Evolutionary conservation across 495 filamentous ascomycete species (phyloP).

Genomic region (Cenococcum geophilum): DNA sequence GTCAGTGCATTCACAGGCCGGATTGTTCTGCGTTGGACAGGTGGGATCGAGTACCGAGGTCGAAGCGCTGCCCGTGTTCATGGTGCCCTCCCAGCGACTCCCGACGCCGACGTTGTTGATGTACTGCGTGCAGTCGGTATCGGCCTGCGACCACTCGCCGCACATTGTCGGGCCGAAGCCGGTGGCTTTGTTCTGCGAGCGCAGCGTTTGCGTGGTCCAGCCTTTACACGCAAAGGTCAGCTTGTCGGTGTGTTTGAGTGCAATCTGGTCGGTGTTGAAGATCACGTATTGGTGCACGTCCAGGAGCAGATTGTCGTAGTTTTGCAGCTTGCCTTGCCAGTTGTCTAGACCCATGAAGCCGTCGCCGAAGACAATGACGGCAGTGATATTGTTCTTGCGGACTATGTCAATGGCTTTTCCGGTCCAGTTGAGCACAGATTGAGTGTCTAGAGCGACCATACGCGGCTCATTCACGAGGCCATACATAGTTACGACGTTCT

Average conservation of each 20-base stretch:
- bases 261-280: slow-evolving; percentile 56
- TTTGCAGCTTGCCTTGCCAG: slow-evolving; percentile 41
- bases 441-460: slow-evolving; percentile 42
- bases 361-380: slow-evolving; percentile 59
- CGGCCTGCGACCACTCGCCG: slow-evolving; percentile 96
- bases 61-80: slow-evolving; percentile 52
- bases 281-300: slow-evolving; percentile 82
- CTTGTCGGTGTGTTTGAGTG: slow-evolving; percentile 56
- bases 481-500: slow-evolving; percentile 42
- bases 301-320: slow-evolving; percentile 52
- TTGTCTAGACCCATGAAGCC: slow-evolving; percentile 56
- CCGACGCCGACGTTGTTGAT: slow-evolving; percentile 88
- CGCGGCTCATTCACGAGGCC: slow-evolving; percentile 43
- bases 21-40: slow-evolving; percentile 58
- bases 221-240: slow-evolving; percentile 76
- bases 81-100: slow-evolving; percentile 84
- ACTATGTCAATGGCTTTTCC: slow-evolving; percentile 34
- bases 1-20: slow-evolving; percentile 60
- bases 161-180: slow-evolving; percentile 96
- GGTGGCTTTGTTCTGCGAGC: slow-evolving; percentile 61
- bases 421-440: slow-evolving; percentile 37
- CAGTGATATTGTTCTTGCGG: slow-evolving; percentile 40
- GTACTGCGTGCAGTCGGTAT: slow-evolving; percentile 86
- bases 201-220: slow-evolving; percentile 72
- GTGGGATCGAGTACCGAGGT: slow-evolving; percentile 53